Evolutionary conservation across 192 early-diverging fungal species (phyloP).

Genomic region (Spinellus fusiger): DNA sequence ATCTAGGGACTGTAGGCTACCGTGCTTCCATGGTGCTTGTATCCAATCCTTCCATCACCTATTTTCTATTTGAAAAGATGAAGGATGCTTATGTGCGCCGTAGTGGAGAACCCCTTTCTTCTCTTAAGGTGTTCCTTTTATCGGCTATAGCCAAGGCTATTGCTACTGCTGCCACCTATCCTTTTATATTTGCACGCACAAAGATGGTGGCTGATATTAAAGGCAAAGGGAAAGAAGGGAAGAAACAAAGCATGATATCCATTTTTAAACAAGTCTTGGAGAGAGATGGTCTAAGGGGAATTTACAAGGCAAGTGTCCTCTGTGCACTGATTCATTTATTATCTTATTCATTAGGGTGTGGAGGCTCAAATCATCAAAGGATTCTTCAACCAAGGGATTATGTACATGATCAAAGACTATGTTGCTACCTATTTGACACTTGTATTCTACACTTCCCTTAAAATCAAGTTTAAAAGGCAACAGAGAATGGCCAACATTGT

Average conservation of each 20-base stretch:
- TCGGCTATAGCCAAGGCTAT: constrained; percentile 41
- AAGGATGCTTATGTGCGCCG: constrained; percentile 21
- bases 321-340: too few species aligned
- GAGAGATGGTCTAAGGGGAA: constrained; percentile 3
- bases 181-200: constrained; percentile 42
- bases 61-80: constrained; percentile 44
- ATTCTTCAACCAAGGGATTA: constrained; percentile 45
- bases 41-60: constrained; percentile 47
- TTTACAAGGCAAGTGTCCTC: constrained; percentile 24
- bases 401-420: constrained; percentile 52
- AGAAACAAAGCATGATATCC: constrained; percentile 8
- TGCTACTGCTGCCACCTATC: constrained; percentile 45
- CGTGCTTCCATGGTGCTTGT: constrained; percentile 41
- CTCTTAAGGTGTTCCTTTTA: constrained; percentile 40
- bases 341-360: constrained; percentile 32
- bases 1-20: constrained; percentile 25
- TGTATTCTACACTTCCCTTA: constrained; percentile 31
- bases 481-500: too few species aligned
- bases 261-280: constrained; percentile 10
- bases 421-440: constrained; percentile 41
- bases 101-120: constrained; percentile 22
- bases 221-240: constrained; percentile 5
- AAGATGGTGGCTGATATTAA: constrained; percentile 31
- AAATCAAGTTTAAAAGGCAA: constrained; percentile 9
- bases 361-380: constrained; percentile 47